Evolutionary conservation across 805 yeast species (phyloP), one percentile per base, ranked within the genome.

Genomic region (Starmera pachycereana): DNA sequence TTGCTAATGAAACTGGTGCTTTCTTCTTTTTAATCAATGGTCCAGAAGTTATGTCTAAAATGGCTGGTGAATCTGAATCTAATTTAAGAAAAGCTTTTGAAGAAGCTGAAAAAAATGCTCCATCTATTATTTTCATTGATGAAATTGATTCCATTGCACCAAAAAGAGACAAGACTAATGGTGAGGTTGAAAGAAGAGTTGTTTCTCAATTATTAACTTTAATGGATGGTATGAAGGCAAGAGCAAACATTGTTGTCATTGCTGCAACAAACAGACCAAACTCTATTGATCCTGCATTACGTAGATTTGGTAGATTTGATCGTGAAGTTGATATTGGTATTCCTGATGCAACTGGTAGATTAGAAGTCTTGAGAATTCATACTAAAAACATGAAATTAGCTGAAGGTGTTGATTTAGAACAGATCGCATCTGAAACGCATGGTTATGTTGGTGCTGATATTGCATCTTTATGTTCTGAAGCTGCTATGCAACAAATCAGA

Each of bases 191-290:
- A 70, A 81, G 98, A 71, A 83, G 99, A 71, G 98, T 92, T 42
- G 99, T 92, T 45, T 90, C 97, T 28, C 98, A 92, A 69, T 75
- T 92, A 58, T 77, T 92, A 61, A 92, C 99, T 14, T 74, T 92
- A 53, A 92, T 92, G 99, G 99, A 92, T 61, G 99, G 98, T 72
- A 92, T 92, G 98, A 90, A 90, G 68, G 96, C 97, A n/a, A 81
- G 98, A 66, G 83, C 97, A 33, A 92, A 92, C 60, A 83, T 87
- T 53, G 98, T 92, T 46, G 99, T 92, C 42, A 92, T 92, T 67
- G 99, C 98, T 41, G 99, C 99, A 31, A 92, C 90, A 8, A 81
- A 81, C 56, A 63, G 89, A 54, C 85, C 88, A 44, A 80, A 81
- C 56, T 68, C 81, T 37, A 74, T 81, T 35, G 89, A 81, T 55